Evolutionary conservation across 2,329 filamentous ascomycete genomes (phyloP), one percentile per base, ranked within the genome.

Genomic region (Aureobasidium sp.): DNA sequence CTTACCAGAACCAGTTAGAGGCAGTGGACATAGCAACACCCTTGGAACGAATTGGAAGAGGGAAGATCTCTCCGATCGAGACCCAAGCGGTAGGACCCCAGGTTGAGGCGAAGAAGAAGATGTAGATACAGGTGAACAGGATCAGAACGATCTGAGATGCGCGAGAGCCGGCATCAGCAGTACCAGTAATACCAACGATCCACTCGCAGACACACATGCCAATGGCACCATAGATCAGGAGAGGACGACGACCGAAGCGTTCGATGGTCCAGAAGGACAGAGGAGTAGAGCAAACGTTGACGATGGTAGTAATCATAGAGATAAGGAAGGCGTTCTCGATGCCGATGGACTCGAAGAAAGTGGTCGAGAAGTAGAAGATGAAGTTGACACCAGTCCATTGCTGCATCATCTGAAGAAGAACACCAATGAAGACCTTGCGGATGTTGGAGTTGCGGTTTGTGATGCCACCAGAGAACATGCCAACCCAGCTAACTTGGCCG

Each of bases 1-100:
- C 85, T 84, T 93, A 93, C 89, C 90, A 94, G 67, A 93, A 82
- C 90, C 90, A 94, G 82, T 96, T 96, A 70, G 87, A 90, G 62
- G 91, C 90, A 2, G 92, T 96, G 32, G 90, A 92, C 44, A 96
- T 82, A 67, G 84, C 91, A 63, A 96, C 90, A 59, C 78, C 78
- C 70, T 79, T 79, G 26, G 75, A 74, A 44, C 78, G 74, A 10
- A 78, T 77, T 61, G 78, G 78, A 50, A 96, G 84, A 63, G 90
- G 90, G 84, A 89, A 96, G 75, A 94, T 89, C 79, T 96, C 92
- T 72, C 91, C 91, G 70, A 94, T 92, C 20, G 72, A 68, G 9
- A 73, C 71, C 59, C 63, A 56, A 32, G 57, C 61, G 10, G 51
- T 56, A 9, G 61, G 61, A 59, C 91, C 46, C 90, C 90, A 95